Base-by-base conservation (phyloP, 2,329 filamentous ascomycete genomes). In the Erysiphe neolycopersici region DNA sequence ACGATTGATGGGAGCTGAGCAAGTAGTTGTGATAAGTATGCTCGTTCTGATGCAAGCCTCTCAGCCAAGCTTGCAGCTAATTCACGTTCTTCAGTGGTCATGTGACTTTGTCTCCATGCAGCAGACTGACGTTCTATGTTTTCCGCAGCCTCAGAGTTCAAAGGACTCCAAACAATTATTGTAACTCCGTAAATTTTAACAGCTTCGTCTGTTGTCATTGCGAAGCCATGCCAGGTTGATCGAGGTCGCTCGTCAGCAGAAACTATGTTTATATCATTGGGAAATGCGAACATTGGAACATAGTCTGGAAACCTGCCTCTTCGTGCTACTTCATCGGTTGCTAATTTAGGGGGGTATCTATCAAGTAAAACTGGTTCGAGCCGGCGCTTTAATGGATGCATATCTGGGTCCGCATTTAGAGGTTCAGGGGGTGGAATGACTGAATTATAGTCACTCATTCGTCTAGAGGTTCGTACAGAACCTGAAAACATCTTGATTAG, bases 201-300 rank as follows among this genome's bases (percentile, higher is more conserved):
- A 53, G 83, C 87, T 56, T 95, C 85, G 45, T 81, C 80, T 18
- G 79, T 79, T 2, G 89, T 98, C 89, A 98, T 95, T 48, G 83
- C 85, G 56, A 98, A 98, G 41, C 89, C 89, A 61, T 98, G 89
- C 89, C 89, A 98, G 19, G 85, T 94, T n/a, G 89, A 87, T 48
- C 84, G 71, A 1, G 89, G 89, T 48, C 85, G 71, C 57, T 93
- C 83, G 55, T 98, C 89, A 1, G 85, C 85, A 1, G 89, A 94
- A 10, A 95, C 82, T 43, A 98, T 89, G 49, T 84, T 84, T 52
- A 98, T 89, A 59, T 98, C 89, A 60, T 95, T 94, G 39, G 89
- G 89, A 54, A 95, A 98, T 44, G 89, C 85, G 60, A 98, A 98
- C 89, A 98, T 95, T 45, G 89, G 89, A 16, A 98, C 83, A 54